Evolutionary conservation across 768 basidiomycete genomes (phyloP).

Genomic region (Strobilomyces dryophilus): DNA sequence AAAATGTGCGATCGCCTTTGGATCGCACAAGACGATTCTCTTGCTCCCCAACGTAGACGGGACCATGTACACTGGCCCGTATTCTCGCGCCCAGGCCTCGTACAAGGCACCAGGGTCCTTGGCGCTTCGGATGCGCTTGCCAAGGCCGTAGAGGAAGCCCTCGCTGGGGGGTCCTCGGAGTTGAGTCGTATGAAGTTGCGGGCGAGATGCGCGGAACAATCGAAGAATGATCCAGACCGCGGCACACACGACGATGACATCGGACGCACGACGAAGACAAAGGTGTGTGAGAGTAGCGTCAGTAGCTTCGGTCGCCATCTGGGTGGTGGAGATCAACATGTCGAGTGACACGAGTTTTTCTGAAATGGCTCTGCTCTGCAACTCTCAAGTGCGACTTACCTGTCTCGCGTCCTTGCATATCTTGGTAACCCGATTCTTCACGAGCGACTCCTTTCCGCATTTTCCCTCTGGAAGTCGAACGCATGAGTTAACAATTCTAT

Average conservation of each 20-base stretch:
- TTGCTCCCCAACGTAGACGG: constrained; percentile 13
- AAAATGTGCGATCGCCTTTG: constrained; percentile 30
- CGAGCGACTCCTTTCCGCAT: too few species aligned
- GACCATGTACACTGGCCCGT: constrained; percentile 14
- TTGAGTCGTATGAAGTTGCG: constrained; percentile 2
- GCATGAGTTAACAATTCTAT: too few species aligned
- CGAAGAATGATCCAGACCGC: constrained; percentile 4
- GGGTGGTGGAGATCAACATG: not conserved
- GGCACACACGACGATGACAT: not conserved
- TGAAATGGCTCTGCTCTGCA: too few species aligned
- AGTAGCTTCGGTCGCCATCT: not conserved
- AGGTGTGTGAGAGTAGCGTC: not conserved
- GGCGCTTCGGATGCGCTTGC: not conserved
- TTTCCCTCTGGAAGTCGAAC: too few species aligned
- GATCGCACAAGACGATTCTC: constrained; percentile 33
- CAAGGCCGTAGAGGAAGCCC: constrained; percentile 17
- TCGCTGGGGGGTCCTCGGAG: constrained; percentile 18
- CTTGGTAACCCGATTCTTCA: too few species aligned
- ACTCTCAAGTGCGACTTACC: too few species aligned
- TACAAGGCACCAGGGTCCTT: constrained; percentile 8
- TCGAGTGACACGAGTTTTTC: not conserved
- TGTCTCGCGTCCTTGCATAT: too few species aligned
- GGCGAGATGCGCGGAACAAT: constrained; percentile 30
- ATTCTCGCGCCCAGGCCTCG: constrained; percentile 22
- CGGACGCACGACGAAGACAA: not conserved